phyloP scores from a whole-genome alignment of 345 rosid species.

The Tarenaya hassleriana region DNA sequence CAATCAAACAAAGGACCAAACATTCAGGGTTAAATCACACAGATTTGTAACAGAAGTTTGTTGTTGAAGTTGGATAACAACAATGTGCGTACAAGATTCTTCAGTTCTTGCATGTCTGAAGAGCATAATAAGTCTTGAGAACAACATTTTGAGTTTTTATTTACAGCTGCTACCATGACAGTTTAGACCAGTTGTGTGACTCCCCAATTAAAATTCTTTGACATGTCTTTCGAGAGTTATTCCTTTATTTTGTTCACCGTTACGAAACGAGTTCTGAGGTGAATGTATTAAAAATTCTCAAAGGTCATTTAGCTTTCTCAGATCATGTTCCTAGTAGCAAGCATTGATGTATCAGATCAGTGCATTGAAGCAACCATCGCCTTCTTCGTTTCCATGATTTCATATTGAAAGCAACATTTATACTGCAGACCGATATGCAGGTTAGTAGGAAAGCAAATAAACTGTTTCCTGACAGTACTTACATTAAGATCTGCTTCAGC shows the following conservation, averaged over 20 bases:
- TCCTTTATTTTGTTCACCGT: neutral
- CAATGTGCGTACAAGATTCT: slow-evolving; percentile 4
- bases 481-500: slow-evolving; percentile 92
- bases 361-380: neutral
- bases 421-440: slow-evolving; percentile 5
- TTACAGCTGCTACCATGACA: too few relatives aligned
- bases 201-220: too few relatives aligned
- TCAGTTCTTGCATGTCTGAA: slow-evolving; percentile 5
- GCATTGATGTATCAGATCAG: too few relatives aligned
- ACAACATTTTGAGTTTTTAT: too few relatives aligned
- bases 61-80: neutral
- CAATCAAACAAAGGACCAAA: neutral
- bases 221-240: neutral
- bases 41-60: slow-evolving; percentile 1
- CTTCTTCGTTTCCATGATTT: slow-evolving; percentile 4
- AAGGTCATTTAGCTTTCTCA: too few relatives aligned
- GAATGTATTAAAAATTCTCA: too few relatives aligned
- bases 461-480: slow-evolving; percentile 25
- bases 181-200: too few relatives aligned
- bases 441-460: slow-evolving; percentile 1
- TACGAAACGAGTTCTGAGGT: too few relatives aligned
- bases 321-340: too few relatives aligned
- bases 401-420: slow-evolving; percentile 5
- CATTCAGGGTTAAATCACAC: slow-evolving; percentile 11
- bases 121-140: neutral